Percentiles rank a stretch among this genome's conserved stretches.
phyloP scores from a whole-genome alignment of 257 asterid genomes.

The Paulownia fortunei region DNA sequence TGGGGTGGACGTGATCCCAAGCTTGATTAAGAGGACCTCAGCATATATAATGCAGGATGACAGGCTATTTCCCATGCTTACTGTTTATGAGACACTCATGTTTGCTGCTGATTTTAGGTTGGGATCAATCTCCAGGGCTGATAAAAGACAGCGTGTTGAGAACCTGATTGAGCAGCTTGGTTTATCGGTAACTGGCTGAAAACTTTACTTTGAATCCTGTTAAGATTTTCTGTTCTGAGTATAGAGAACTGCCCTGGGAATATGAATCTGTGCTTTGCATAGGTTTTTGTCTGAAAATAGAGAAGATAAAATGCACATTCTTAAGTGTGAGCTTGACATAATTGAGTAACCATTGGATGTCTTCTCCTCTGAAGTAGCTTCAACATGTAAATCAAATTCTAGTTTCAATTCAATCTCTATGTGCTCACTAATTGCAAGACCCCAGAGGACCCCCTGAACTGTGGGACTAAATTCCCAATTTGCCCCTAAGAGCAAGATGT shows the following conservation, averaged over 20 bases:
- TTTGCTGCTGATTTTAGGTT: slow-evolving; percentile 76
- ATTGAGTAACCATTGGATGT: too few species aligned
- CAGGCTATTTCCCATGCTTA: slow-evolving; percentile 71
- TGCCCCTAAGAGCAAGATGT: too few species aligned
- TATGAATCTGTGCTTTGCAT: not conserved
- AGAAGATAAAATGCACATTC: too few species aligned
- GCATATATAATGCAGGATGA: slow-evolving; percentile 69
- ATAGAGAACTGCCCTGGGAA: not conserved
- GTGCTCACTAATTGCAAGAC: too few species aligned
- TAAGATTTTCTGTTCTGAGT: not conserved
- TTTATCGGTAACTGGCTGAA: slow-evolving; percentile 53
- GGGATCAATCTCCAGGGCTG: slow-evolving; percentile 52
- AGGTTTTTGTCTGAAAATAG: too few species aligned
- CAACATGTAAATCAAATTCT: too few species aligned
- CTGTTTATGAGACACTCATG: slow-evolving; percentile 78
- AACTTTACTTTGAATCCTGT: not conserved
- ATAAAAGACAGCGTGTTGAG: slow-evolving; percentile 61
- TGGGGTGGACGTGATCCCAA: slow-evolving; percentile 55
- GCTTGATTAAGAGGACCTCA: slow-evolving; percentile 51
- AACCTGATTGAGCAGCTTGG: slow-evolving; percentile 72
- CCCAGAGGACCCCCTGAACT: too few species aligned
- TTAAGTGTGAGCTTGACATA: too few species aligned
- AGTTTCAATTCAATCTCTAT: too few species aligned
- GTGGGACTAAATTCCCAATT: too few species aligned
- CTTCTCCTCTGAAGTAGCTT: too few species aligned